Conservation (phyloP, 257 asterid species). For the Solanum chiquidenum region DNA sequence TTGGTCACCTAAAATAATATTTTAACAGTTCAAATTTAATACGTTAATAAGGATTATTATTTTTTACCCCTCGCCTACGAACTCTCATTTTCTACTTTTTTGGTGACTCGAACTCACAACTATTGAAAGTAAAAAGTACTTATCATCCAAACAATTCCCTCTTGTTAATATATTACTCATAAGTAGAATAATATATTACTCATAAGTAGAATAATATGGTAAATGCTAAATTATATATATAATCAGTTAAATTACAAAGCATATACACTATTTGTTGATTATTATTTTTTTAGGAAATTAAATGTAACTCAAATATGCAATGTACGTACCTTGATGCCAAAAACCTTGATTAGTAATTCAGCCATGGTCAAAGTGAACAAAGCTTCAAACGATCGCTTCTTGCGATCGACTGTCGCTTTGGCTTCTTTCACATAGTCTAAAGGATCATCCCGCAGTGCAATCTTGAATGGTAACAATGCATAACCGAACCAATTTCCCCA, state of each 20-base stretch:
- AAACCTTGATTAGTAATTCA: background rate
- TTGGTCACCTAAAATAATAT: background rate
- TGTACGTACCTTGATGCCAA: slow-evolving; percentile 1
- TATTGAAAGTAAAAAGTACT: too few species aligned
- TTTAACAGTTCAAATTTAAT: background rate
- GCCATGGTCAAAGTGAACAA: background rate
- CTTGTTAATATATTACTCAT: too few species aligned
- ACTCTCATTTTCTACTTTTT: too few species aligned
- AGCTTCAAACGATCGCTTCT: slow-evolving; percentile 4
- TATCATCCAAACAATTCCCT: too few species aligned
- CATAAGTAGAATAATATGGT: background rate
- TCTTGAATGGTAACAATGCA: background rate
- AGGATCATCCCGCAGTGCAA: slow-evolving; percentile 2
- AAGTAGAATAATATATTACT: too few species aligned
- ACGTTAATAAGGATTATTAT: too few species aligned
- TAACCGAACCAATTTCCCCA: slow-evolving; percentile 10
- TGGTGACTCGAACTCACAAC: too few species aligned
- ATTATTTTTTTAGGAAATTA: too few species aligned
- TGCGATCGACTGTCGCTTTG: background rate
- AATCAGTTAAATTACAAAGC: too few species aligned
- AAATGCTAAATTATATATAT: too few species aligned
- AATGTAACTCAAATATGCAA: background rate
- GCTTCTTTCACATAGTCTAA: slow-evolving; percentile 3
- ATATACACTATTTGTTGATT: too few species aligned
- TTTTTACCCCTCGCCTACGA: too few species aligned